Evolutionary conservation across 2,329 filamentous ascomycete genomes (phyloP), one percentile per base, ranked within the genome.

Genomic region (Paracamarosporium sp.): DNA sequence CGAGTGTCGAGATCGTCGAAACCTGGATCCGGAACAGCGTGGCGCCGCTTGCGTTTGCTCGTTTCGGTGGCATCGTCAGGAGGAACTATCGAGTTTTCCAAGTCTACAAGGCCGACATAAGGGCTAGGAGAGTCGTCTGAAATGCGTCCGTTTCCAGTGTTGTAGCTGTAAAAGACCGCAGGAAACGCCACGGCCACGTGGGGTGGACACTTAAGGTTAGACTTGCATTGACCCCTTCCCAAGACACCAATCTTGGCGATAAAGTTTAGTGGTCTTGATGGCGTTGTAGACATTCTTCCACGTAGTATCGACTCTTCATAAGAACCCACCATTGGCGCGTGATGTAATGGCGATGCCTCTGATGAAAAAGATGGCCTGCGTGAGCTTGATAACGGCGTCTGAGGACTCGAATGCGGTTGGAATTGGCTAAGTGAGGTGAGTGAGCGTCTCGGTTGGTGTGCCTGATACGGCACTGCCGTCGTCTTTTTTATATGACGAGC

Each of bases 281-380:
- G 94, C 2, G 89, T 95, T 1, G 93, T 97, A 27, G 95, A 98
- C 95, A 99, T 99, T 61, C 95, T 88, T 36, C 95, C 95, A 45
- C 92, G 88, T 1, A 99, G 81, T 59, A 99, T 97, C 27, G 93
- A 97, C 78, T 99, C 95, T 77, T 99, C 95, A 67, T 97, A 99
- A 1, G 94, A 97, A 2, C 95, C 95, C 2, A 98, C 94, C 90
- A 99, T 96, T 3, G 93, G 93, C 8, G 94, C 93, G 76, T 96
- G 92, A 55, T 94, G 91, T 27, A 95, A 80, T 4, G 92, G 89
- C 2, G 92, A 92, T 2, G 83, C 80, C 44, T 97, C 93, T 0
- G 89, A 88, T 15, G 86, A 84, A 44, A 91, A 81, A 0, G 93
- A 97, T 0, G 89, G 88, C 41, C 92, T 84, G 15, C 83, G 75